Evolutionary conservation across 2,329 filamentous ascomycete species (phyloP).

Genomic region (Trichophyton equinum): DNA sequence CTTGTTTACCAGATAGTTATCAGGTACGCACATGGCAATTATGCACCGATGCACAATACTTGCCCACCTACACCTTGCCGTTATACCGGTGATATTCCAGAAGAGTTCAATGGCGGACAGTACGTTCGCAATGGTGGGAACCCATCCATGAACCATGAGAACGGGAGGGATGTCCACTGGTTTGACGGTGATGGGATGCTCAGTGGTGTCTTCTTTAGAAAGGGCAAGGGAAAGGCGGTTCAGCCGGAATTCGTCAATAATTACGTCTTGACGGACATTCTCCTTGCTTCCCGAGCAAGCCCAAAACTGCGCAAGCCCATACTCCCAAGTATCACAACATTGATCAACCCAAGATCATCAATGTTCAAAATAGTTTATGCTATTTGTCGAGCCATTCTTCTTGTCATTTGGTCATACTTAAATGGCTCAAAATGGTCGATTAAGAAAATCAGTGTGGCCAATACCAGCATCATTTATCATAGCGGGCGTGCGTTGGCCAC

Average conservation of each 20-base stretch:
- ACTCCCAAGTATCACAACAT: conserved; percentile 53
- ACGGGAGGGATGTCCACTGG: conserved; percentile 55
- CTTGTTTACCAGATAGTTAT: too few species aligned
- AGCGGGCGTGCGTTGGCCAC: conserved; percentile 56
- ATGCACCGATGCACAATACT: conserved; percentile 50
- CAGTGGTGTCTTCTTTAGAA: conserved; percentile 50
- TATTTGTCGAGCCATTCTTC: conserved; percentile 45
- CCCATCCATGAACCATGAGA: conserved; percentile 46
- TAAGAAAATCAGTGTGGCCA: conserved; percentile 58
- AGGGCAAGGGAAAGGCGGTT: conserved; percentile 31
- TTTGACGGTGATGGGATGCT: conserved; percentile 69
- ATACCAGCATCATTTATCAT: conserved; percentile 54
- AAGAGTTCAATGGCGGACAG: conserved; percentile 55
- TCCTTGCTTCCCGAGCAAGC: conserved; percentile 41
- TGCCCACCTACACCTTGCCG: conserved; percentile 45
- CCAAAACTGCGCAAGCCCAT: conserved; percentile 42
- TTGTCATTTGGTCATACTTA: conserved; percentile 47
- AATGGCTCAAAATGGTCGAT: conserved; percentile 45
- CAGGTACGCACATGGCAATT: conserved; percentile 55
- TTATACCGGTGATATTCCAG: conserved; percentile 47
- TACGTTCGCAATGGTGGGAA: conserved; percentile 63
- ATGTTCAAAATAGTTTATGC: conserved; percentile 39
- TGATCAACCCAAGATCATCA: conserved; percentile 48
- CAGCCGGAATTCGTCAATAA: conserved; percentile 56
- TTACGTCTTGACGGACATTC: conserved; percentile 56